phyloP scores from a whole-genome alignment of 176 grass and related monocot species.

The Otatea glauca region DNA sequence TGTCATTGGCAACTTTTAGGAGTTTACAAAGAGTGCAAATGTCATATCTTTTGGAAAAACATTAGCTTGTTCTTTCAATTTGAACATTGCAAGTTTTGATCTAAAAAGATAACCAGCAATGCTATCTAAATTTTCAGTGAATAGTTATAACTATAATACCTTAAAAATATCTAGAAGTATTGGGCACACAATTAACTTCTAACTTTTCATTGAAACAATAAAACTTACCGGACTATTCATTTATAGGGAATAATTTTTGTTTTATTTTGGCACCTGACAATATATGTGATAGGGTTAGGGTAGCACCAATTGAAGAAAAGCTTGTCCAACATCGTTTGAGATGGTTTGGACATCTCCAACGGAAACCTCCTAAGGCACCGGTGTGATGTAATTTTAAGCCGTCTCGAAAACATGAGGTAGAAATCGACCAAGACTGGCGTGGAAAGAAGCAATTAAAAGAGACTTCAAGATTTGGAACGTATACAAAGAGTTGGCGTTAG shows the following conservation, averaged over 20 bases:
- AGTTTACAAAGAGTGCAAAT: background rate
- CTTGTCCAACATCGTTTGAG: too few relatives aligned
- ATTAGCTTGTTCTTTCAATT: background rate
- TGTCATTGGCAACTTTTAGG: background rate
- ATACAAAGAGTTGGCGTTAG: too few relatives aligned
- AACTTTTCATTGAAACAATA: background rate
- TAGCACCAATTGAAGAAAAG: too few relatives aligned
- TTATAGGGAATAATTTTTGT: background rate
- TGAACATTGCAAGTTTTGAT: background rate
- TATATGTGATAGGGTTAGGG: too few relatives aligned
- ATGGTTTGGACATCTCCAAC: too few relatives aligned
- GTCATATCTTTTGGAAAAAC: background rate
- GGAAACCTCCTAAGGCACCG: too few relatives aligned
- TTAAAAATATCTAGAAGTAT: background rate
- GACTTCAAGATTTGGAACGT: too few relatives aligned
- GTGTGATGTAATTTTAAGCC: too few relatives aligned
- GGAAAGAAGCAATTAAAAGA: too few relatives aligned
- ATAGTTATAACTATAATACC: background rate
- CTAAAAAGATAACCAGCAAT: background rate
- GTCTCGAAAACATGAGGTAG: too few relatives aligned
- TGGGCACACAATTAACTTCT: background rate
- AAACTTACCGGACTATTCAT: background rate
- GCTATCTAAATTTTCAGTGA: background rate
- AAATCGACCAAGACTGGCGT: too few relatives aligned
- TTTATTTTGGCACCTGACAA: background rate